Percentiles rank a stretch among this genome's conserved stretches.
These are phyloP conservation scores for Sporormia fimetaria DNA, from an alignment of 495 filamentous ascomycete species.

Conservation along the genomic window DNA sequence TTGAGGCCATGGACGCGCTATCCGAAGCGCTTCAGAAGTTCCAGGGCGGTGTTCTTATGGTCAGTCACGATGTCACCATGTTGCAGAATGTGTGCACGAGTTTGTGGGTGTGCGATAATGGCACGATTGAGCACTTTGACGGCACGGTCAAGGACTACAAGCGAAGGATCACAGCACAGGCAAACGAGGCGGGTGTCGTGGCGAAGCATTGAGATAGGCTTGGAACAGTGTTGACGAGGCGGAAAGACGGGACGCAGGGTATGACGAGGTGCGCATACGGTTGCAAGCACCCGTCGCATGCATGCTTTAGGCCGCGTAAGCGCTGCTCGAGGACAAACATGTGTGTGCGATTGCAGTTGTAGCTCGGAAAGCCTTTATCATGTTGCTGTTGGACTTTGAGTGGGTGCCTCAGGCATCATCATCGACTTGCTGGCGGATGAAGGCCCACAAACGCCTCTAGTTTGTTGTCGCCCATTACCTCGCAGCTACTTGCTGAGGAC, in stretches of 20 bases:
- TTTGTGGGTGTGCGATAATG: slow-evolving; percentile 93
- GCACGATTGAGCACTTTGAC: slow-evolving; percentile 91
- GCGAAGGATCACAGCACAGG: slow-evolving; percentile 85
- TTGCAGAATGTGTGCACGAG: slow-evolving; percentile 86
- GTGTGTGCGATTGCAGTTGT: no score
- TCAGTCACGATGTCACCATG: slow-evolving; percentile 99
- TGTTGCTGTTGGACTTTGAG: no score
- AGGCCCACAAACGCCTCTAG: no score
- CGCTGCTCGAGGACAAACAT: no score
- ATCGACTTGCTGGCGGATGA: no score
- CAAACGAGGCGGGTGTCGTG: slow-evolving; percentile 76
- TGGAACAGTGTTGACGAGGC: neutral
- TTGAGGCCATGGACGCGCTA: slow-evolving; percentile 97
- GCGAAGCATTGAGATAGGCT: slow-evolving; percentile 30
- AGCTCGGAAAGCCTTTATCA: no score
- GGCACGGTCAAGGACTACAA: slow-evolving; percentile 97
- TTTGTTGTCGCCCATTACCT: no score
- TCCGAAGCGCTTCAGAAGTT: slow-evolving; percentile 72
- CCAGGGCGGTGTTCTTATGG: slow-evolving; percentile 93
- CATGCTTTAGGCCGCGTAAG: no score
- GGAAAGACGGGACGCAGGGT: neutral
- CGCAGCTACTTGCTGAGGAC: no score
- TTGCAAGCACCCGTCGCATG: no score
- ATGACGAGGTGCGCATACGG: neutral
- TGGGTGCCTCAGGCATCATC: no score